phyloP scores from a whole-genome alignment of 495 filamentous ascomycete genomes.

The Aspergillus panamensis region DNA sequence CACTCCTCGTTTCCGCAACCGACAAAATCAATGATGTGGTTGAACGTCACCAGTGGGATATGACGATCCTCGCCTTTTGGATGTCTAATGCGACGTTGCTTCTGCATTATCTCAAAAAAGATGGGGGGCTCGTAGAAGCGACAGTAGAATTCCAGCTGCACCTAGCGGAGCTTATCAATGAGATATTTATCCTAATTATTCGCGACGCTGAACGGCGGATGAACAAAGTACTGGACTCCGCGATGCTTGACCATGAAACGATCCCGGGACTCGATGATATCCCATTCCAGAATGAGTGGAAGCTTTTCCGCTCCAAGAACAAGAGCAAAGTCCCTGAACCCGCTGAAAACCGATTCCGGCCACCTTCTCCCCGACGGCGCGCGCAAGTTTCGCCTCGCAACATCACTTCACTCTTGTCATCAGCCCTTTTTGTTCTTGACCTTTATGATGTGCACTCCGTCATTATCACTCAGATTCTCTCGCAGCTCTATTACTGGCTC shows the following conservation, averaged over 20 bases:
- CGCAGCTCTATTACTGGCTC: constrained; percentile 95
- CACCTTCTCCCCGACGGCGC: constrained; percentile 90
- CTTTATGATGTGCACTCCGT: constrained; percentile 98
- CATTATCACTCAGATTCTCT: constrained; percentile 86
- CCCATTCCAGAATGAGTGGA: constrained; percentile 97
- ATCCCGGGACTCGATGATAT: constrained; percentile 97
- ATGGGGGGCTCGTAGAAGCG: constrained; percentile 72
- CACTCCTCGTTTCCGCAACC: constrained; percentile 79
- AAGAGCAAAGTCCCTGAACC: constrained; percentile 80
- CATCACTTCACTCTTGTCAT: constrained; percentile 94
- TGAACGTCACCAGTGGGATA: constrained; percentile 94
- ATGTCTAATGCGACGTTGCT: constrained; percentile 95
- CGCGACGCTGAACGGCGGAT: constrained; percentile 95
- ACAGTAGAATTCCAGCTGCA: constrained; percentile 90
- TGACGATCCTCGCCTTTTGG: constrained; percentile 99
- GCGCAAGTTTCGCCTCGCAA: constrained; percentile 91
- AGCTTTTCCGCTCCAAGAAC: constrained; percentile 84
- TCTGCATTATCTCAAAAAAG: constrained; percentile 95
- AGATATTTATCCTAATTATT: constrained; percentile 98
- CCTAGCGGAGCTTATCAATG: constrained; percentile 91
- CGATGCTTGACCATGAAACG: constrained; percentile 97
- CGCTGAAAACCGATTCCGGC: constrained; percentile 85
- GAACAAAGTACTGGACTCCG: constrained; percentile 88
- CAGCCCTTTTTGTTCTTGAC: constrained; percentile 94
- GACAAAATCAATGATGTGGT: constrained; percentile 96